Evolutionary conservation across 176 grass and related monocot genomes (phyloP), one percentile per base, ranked within the genome.

Genomic region (Eleusine indica): DNA sequence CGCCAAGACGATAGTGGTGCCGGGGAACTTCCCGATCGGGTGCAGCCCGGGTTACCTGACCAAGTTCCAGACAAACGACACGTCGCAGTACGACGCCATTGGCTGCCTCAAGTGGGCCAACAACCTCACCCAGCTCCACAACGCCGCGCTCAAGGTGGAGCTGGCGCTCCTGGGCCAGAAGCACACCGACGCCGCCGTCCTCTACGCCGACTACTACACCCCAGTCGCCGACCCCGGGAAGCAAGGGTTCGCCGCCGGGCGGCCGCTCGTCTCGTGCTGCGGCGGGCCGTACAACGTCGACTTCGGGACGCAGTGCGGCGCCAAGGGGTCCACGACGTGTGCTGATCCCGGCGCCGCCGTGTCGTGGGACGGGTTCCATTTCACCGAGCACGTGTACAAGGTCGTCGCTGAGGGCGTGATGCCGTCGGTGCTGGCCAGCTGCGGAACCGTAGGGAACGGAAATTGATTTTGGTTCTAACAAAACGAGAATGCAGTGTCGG

Each of bases 121-220:
- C 57, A 70, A 60, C 16, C 89, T 94, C 48, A 8, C 93, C 35
- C 1, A 63, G 62, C 51, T 87, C 72, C 93, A 94, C 87, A 92
- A 94, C 74, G 39, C 58, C 37, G 80, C 75, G 4, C 89, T 94
- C 68, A 38, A 39, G 47, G 52, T 28, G 11, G 82, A 81, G 73
- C 17, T 94, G 2, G 6, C 40, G 7, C 39, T 10, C 61, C 57
- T 74, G 5, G 21, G 82, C 12, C 28, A 58, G 2, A 87, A 15
- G 3, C 66, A 90, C 61, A 82, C 70, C 2, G 43, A 48, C 41
- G 79, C 71, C 40, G 69, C 61, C 44, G 42, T 92, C 74, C 52
- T 91, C 12, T 94, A 92, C 25, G 90, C 87, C n/a, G 85, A 94
- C 60, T 94, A 94, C 76, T 94, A 77, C 28, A 79, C 53, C 19